phyloP scores from a whole-genome alignment of 768 basidiomycete genomes.

The Pholiota molesta region DNA sequence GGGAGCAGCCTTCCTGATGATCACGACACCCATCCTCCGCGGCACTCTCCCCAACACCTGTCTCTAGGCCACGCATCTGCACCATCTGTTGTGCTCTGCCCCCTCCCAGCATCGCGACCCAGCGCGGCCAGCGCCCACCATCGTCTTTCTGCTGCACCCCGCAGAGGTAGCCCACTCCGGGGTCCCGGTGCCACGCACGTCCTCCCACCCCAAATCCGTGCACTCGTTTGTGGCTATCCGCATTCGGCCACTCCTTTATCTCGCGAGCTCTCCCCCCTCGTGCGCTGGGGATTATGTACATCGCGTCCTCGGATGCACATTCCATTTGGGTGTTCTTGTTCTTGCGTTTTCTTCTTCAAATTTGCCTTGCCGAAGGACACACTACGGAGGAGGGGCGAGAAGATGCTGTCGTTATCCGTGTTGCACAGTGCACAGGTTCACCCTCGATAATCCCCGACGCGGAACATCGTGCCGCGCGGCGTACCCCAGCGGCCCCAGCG shows the following conservation, averaged over 20 bases:
- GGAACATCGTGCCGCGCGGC: no score
- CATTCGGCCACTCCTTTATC: not conserved
- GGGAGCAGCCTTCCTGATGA: not conserved
- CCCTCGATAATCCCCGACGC: no score
- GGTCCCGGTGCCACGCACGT: not conserved
- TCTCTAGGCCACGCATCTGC: not conserved
- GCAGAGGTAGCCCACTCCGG: not conserved
- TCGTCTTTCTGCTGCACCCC: not conserved
- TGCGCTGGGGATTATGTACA: no score
- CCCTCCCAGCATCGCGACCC: not conserved
- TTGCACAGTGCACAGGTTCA: not conserved
- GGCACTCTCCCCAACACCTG: not conserved
- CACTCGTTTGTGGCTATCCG: not conserved
- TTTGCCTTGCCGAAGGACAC: no score
- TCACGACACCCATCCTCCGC: not conserved
- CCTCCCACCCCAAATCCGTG: not conserved
- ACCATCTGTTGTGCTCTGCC: not conserved
- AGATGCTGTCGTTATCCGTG: not conserved
- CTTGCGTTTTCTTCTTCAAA: not conserved
- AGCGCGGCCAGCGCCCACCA: not conserved
- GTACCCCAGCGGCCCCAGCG: no score
- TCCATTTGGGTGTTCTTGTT: not conserved
- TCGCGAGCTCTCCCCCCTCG: not conserved
- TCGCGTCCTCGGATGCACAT: not conserved
- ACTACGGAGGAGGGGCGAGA: not conserved